Percentiles rank a stretch among this genome's conserved stretches.
Evolutionary conservation across 768 basidiomycete species (phyloP).

Genomic region (Suillus paluster): DNA sequence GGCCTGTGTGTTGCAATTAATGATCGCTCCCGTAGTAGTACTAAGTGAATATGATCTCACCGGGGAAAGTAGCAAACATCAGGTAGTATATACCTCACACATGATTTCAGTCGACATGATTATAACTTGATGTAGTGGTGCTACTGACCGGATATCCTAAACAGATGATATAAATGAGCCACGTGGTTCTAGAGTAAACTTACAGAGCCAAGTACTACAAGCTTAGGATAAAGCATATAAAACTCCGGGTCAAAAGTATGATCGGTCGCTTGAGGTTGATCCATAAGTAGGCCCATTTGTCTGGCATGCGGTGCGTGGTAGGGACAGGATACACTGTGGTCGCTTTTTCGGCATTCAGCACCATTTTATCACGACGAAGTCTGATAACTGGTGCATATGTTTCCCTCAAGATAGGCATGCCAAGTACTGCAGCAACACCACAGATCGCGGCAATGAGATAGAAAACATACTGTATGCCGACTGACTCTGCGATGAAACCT

Average conservation of each 20-base stretch:
- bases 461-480: slow-evolving; percentile 69
- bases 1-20: slow-evolving; percentile 27
- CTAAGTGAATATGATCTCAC: slow-evolving; percentile 31
- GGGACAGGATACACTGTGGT: slow-evolving; percentile 35
- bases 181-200: slow-evolving; percentile 31
- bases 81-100: slow-evolving; percentile 64
- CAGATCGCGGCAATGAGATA: slow-evolving; percentile 51
- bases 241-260: slow-evolving; percentile 59
- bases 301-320: slow-evolving; percentile 24
- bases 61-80: slow-evolving; percentile 70
- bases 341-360: slow-evolving; percentile 51
- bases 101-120: background rate
- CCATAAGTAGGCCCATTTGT: slow-evolving; percentile 52
- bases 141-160: slow-evolving; percentile 59
- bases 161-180: background rate
- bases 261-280: slow-evolving; percentile 63
- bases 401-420: slow-evolving; percentile 66
- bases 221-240: slow-evolving; percentile 73
- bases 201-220: slow-evolving; percentile 77
- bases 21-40: too few species aligned
- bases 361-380: slow-evolving; percentile 42
- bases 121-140: background rate
- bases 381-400: slow-evolving; percentile 79
- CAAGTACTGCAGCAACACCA: slow-evolving; percentile 48
- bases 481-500: slow-evolving; percentile 62